Evolutionary conservation across 2,329 filamentous ascomycete genomes (phyloP).

Genomic region (Ustulina deusta): DNA sequence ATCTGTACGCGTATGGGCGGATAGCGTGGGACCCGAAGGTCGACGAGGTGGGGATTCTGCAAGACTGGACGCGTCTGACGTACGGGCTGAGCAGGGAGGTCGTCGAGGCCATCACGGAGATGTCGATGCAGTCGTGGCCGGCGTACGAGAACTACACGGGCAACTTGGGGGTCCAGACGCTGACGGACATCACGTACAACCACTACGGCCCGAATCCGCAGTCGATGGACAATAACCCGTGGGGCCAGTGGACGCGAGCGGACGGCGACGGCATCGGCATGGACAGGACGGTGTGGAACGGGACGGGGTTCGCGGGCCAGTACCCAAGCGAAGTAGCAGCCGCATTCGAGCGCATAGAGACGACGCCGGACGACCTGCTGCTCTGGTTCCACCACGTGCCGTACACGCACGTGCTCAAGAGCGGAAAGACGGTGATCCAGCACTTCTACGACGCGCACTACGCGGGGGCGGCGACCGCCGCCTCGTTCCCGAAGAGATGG

Average conservation of each 20-base stretch:
- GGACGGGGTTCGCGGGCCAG: slow-evolving; percentile 73
- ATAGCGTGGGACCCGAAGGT: slow-evolving; percentile 72
- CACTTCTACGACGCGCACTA: slow-evolving; percentile 66
- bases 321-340: slow-evolving; percentile 71
- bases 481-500: slow-evolving; percentile 69
- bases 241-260: slow-evolving; percentile 79
- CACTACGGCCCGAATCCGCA: slow-evolving; percentile 77
- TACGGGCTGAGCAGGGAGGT: slow-evolving; percentile 68
- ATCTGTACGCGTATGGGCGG: slow-evolving; percentile 76
- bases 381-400: slow-evolving; percentile 82
- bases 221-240: slow-evolving; percentile 72
- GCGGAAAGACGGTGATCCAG: slow-evolving; percentile 73
- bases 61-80: slow-evolving; percentile 76
- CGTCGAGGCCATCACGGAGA: slow-evolving; percentile 68
- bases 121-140: slow-evolving; percentile 77
- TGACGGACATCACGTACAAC: slow-evolving; percentile 74
- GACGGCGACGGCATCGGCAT: slow-evolving; percentile 72
- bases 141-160: slow-evolving; percentile 78
- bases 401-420: slow-evolving; percentile 73
- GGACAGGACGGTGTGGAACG: slow-evolving; percentile 76
- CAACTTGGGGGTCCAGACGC: slow-evolving; percentile 76
- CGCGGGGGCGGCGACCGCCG: slow-evolving; percentile 68
- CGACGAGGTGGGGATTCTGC: slow-evolving; percentile 63
- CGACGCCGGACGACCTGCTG: slow-evolving; percentile 74
- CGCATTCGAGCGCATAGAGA: slow-evolving; percentile 69